Conservation (phyloP, 768 basidiomycete genomes). For the Trametes gibbosa region DNA sequence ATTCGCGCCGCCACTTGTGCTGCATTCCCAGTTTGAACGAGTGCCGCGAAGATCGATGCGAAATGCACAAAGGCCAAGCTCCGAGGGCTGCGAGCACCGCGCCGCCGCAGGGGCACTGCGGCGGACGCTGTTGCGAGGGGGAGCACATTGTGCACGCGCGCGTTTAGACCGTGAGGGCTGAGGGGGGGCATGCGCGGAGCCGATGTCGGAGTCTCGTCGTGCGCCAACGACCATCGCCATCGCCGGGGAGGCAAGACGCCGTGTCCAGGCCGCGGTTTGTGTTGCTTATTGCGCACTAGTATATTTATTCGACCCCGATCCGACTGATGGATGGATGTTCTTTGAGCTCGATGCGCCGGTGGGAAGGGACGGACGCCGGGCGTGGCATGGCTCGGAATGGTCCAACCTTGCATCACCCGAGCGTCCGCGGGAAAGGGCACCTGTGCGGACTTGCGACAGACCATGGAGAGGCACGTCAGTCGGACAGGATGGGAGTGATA, state of each 20-base stretch:
- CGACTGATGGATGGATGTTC: slow-evolving; percentile 9
- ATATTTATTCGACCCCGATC: slow-evolving; percentile 12
- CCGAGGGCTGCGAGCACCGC: neutral
- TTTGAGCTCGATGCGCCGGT: neutral
- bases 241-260: neutral
- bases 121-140: slow-evolving; percentile 1
- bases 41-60: neutral
- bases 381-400: neutral
- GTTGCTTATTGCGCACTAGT: slow-evolving; percentile 4
- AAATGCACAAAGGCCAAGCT: too few species aligned
- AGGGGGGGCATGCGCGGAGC: too few species aligned
- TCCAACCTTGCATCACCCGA: too few species aligned
- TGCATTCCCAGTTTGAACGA: neutral
- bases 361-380: neutral
- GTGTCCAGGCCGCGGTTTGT: neutral
- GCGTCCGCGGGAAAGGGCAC: too few species aligned
- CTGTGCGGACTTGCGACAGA: too few species aligned
- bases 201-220: neutral
- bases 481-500: slow-evolving; percentile 1
- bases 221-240: neutral
- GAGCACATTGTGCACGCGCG: neutral
- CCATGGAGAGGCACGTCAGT: too few species aligned
- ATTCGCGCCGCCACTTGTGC: neutral
- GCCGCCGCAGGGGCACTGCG: neutral
- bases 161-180: slow-evolving; percentile 1